Conservation (phyloP, 2,329 filamentous ascomycete species). For the Penicillium italicum region DNA sequence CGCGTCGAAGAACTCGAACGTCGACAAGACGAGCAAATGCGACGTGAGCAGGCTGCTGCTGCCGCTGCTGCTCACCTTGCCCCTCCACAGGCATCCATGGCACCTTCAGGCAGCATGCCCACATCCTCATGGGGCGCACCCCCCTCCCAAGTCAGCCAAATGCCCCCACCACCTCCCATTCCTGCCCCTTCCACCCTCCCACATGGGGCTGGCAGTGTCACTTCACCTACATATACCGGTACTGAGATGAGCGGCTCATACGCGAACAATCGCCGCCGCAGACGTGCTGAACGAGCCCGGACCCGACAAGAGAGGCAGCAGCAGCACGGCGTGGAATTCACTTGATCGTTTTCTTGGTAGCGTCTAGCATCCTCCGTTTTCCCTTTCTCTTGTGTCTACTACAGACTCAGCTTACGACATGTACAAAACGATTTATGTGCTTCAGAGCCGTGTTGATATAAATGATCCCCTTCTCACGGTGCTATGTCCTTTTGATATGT, state of each 20-base stretch:
- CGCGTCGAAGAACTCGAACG: slow-evolving; percentile 50
- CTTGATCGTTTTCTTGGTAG: slow-evolving; percentile 28
- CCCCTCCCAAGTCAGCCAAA: slow-evolving; percentile 25
- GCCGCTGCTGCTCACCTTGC: slow-evolving; percentile 22
- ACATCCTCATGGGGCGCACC: slow-evolving; percentile 21
- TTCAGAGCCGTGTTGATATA: slow-evolving; percentile 8
- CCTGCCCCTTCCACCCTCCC: slow-evolving; percentile 42
- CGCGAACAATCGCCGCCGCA: slow-evolving; percentile 51
- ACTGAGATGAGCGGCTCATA: slow-evolving; percentile 51
- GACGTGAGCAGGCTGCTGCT: slow-evolving; percentile 37
- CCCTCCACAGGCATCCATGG: slow-evolving; percentile 16
- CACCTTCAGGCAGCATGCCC: slow-evolving; percentile 26
- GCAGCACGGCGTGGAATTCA: slow-evolving; percentile 48
- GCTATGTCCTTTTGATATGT: slow-evolving; percentile 7
- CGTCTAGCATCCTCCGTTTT: background rate
- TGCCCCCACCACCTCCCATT: slow-evolving; percentile 31
- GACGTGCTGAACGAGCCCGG: slow-evolving; percentile 52
- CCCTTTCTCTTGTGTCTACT: background rate
- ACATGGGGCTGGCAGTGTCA: slow-evolving; percentile 40
- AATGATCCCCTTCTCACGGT: slow-evolving; percentile 3
- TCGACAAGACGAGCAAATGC: slow-evolving; percentile 45
- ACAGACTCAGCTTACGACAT: slow-evolving; percentile 10
- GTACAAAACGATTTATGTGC: slow-evolving; percentile 17
- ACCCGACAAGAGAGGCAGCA: slow-evolving; percentile 45
- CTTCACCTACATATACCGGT: slow-evolving; percentile 45